These are phyloP conservation scores for Saccharomyces cerevisiae DNA, from an alignment of 805 yeast genomes.

Conservation along the genomic window DNA sequence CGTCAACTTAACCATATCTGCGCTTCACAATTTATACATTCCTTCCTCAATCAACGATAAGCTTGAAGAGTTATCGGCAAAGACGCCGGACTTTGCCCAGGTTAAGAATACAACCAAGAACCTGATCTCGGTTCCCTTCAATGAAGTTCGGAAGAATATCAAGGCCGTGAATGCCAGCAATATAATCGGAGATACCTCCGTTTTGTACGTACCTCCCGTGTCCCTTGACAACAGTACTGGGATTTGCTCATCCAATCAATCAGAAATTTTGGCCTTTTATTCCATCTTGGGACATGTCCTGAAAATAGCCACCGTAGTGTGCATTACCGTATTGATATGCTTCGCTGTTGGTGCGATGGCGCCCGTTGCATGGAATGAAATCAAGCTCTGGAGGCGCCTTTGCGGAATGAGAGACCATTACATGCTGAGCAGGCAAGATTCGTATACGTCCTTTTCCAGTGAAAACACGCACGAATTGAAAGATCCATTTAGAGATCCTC, in stretches of 20 bases:
- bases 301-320: slow-evolving; percentile 30
- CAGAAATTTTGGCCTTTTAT: slow-evolving; percentile 36
- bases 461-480: neutral
- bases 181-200: slow-evolving; percentile 11
- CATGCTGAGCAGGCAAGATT: slow-evolving; percentile 3
- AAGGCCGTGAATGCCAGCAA: slow-evolving; percentile 26
- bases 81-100: slow-evolving; percentile 58
- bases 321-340: slow-evolving; percentile 34
- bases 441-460: neutral
- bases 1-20: slow-evolving; percentile 50
- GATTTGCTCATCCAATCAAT: slow-evolving; percentile 36
- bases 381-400: slow-evolving; percentile 41
- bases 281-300: slow-evolving; percentile 27
- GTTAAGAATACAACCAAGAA: slow-evolving; percentile 52
- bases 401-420: slow-evolving; percentile 28
- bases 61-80: slow-evolving; percentile 41
- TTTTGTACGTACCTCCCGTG: slow-evolving; percentile 37
- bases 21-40: slow-evolving; percentile 52
- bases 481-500: slow-evolving; percentile 1
- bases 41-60: slow-evolving; percentile 56
- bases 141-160: slow-evolving; percentile 36
- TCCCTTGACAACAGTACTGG: slow-evolving; percentile 12
- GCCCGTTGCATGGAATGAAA: slow-evolving; percentile 40
- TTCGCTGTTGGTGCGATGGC: slow-evolving; percentile 36
- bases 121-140: slow-evolving; percentile 55